Conservation (phyloP, 2,329 filamentous ascomycete species). For the Aspergillus transmontanensis region DNA sequence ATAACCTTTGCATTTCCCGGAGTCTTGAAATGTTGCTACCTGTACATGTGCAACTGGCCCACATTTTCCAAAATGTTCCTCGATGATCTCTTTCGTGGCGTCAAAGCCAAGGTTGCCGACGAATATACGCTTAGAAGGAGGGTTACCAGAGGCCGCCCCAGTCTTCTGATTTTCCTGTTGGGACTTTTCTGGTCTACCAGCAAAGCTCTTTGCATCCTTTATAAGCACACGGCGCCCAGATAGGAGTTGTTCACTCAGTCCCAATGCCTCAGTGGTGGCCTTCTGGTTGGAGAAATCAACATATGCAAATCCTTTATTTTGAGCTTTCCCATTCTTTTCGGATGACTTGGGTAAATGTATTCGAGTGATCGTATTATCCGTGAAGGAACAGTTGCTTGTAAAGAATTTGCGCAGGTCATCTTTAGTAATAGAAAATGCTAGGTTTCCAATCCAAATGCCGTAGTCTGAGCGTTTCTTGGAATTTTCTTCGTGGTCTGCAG, state of each 20-base stretch:
- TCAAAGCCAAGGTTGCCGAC: conserved; percentile 87
- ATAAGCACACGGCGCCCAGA: conserved; percentile 80
- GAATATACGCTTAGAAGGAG: conserved; percentile 80
- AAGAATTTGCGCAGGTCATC: conserved; percentile 78
- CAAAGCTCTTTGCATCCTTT: conserved; percentile 87
- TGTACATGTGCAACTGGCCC: conserved; percentile 81
- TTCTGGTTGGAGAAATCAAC: conserved; percentile 78
- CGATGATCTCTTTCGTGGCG: conserved; percentile 76
- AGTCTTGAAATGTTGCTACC: conserved; percentile 93
- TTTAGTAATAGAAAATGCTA: conserved; percentile 79
- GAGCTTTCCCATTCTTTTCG: conserved; percentile 55
- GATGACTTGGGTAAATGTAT: conserved; percentile 72
- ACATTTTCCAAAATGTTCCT: conserved; percentile 80
- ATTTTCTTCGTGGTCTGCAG: conserved; percentile 22
- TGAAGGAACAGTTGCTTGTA: conserved; percentile 67
- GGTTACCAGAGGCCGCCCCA: conserved; percentile 52
- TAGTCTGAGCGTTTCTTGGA: conserved; percentile 67
- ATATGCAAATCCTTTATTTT: conserved; percentile 95
- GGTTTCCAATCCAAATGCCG: conserved; percentile 94
- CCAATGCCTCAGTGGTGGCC: conserved; percentile 75
- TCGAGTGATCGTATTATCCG: conserved; percentile 74
- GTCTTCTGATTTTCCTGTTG: conserved; percentile 40
- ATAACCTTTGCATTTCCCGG: conserved; percentile 96
- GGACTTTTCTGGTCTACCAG: conserved; percentile 78
- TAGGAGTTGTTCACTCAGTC: conserved; percentile 81